Evolutionary conservation across 1,139 yeast genomes (phyloP).

Genomic region (Pichia norvegensis): DNA sequence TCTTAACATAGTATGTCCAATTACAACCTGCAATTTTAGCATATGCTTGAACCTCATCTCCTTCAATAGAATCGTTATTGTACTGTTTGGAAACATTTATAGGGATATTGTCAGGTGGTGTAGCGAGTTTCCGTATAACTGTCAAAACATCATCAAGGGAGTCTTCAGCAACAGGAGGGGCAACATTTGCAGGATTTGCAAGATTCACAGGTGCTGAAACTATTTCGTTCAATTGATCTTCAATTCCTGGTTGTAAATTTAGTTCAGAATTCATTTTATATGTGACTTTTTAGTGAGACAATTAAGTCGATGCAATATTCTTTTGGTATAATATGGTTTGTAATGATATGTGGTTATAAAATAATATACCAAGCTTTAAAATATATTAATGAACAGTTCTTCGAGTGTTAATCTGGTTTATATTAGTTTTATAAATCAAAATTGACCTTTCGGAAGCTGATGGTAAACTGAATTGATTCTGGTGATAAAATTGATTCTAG

Average conservation of each 20-base stretch:
- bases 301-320: background rate
- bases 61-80: slow-evolving; percentile 65
- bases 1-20: slow-evolving; percentile 92
- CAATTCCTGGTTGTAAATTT: background rate
- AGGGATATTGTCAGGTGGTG: slow-evolving; percentile 38
- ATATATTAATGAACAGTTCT: too few relatives aligned
- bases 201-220: background rate
- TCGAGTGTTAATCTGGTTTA: background rate
- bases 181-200: background rate
- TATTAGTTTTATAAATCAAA: background rate
- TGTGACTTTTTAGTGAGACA: background rate
- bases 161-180: slow-evolving; percentile 31
- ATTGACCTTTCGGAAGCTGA: background rate
- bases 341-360: too few relatives aligned
- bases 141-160: slow-evolving; percentile 47
- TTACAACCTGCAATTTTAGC: slow-evolving; percentile 90
- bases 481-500: too few relatives aligned
- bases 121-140: slow-evolving; percentile 40
- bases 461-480: background rate
- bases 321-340: too few relatives aligned
- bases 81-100: slow-evolving; percentile 39
- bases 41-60: slow-evolving; percentile 88
- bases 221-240: background rate
- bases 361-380: too few relatives aligned
- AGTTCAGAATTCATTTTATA: background rate